A percentile compares a stretch with the other conserved stretches of the same genome.
phyloP scores from a whole-genome alignment of 768 basidiomycete genomes.

The Wakefieldia striispora region DNA sequence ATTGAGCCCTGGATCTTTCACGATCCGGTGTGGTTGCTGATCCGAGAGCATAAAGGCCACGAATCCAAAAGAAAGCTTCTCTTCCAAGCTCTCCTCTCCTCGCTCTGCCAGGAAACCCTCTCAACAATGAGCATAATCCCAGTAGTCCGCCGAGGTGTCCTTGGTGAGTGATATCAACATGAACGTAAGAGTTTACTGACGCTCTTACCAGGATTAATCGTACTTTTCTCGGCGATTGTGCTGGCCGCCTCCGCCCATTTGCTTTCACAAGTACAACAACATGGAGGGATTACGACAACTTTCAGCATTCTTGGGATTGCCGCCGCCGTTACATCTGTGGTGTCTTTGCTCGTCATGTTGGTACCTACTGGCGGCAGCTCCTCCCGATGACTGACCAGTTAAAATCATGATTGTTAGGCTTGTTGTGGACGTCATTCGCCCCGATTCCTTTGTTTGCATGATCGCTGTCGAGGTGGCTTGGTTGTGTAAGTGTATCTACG shows the following conservation, averaged over 20 bases:
- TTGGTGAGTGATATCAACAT: slow-evolving; percentile 18
- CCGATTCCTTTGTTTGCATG: slow-evolving; percentile 39
- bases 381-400: slow-evolving; percentile 4
- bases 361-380: not conserved
- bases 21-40: too few relatives aligned
- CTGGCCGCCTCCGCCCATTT: slow-evolving; percentile 30
- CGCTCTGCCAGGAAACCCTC: not conserved
- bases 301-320: slow-evolving; percentile 33
- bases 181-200: slow-evolving; percentile 1
- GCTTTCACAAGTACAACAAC: slow-evolving; percentile 17
- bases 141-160: slow-evolving; percentile 14
- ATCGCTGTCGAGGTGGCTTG: slow-evolving; percentile 36
- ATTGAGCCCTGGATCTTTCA: too few relatives aligned
- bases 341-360: slow-evolving; percentile 32
- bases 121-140: slow-evolving; percentile 14
- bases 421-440: slow-evolving; percentile 33
- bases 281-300: slow-evolving; percentile 6
- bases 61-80: not conserved
- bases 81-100: not conserved
- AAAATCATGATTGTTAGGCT: slow-evolving; percentile 28
- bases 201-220: slow-evolving; percentile 8
- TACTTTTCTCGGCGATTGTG: slow-evolving; percentile 30
- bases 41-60: slow-evolving; percentile 11
- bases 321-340: slow-evolving; percentile 24
- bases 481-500: slow-evolving; percentile 30